A percentile compares a stretch with the other conserved stretches of the same genome.
These are phyloP conservation scores for Aspergillus ellipticus DNA, from an alignment of 495 filamentous ascomycete genomes.

Conservation along the genomic window DNA sequence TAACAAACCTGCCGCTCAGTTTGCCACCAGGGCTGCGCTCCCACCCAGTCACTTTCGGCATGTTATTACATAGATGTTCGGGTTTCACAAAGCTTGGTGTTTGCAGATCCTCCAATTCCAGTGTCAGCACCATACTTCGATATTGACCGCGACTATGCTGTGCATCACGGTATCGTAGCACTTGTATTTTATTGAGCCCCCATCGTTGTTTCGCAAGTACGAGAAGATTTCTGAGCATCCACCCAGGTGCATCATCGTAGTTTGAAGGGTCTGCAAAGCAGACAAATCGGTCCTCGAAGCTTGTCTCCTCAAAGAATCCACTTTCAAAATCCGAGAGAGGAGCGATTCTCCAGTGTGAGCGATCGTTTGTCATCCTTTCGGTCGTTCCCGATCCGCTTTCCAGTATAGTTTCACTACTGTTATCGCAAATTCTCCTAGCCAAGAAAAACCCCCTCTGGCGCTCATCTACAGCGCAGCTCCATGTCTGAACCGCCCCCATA, in stretches of 20 bases:
- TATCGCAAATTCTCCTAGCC: conserved; percentile 60
- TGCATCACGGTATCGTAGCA: conserved; percentile 87
- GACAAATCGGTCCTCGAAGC: conserved; percentile 68
- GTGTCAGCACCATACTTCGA: conserved; percentile 70
- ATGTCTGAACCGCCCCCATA: conserved; percentile 76
- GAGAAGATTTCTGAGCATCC: conserved; percentile 88
- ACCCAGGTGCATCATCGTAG: conserved; percentile 78
- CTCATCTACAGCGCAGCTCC: conserved; percentile 74
- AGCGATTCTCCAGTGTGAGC: conserved; percentile 64
- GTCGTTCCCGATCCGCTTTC: background rate
- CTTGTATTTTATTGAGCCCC: conserved; percentile 69
- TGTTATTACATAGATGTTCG: conserved; percentile 28
- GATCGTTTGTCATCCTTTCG: background rate
- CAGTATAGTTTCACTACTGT: background rate
- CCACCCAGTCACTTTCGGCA: conserved; percentile 94
- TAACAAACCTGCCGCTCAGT: conserved; percentile 67
- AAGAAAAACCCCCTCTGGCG: conserved; percentile 93
- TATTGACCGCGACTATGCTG: conserved; percentile 70
- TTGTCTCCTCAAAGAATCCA: conserved; percentile 75
- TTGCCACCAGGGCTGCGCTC: conserved; percentile 78
- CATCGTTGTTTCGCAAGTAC: conserved; percentile 82
- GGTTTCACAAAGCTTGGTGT: conserved; percentile 12
- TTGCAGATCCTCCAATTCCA: conserved; percentile 50
- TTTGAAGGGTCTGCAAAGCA: conserved; percentile 91
- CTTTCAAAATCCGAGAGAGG: conserved; percentile 73